Conservation (phyloP, 2,329 filamentous ascomycete genomes). For the Calonectria pseudoreteaudii region DNA sequence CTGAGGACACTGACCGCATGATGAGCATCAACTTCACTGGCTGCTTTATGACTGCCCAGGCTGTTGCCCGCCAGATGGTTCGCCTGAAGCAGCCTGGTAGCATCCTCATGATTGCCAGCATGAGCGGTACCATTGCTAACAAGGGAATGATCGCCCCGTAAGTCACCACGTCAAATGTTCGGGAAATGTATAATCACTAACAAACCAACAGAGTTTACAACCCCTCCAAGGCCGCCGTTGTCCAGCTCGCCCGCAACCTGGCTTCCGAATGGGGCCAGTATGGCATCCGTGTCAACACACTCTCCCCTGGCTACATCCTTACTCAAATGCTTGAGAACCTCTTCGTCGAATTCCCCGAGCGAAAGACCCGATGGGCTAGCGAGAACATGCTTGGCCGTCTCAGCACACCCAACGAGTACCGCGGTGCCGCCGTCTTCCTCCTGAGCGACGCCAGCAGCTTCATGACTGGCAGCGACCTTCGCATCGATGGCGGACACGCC, state of each 20-base stretch:
- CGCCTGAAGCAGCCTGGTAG: slow-evolving; percentile 68
- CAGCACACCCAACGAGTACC: slow-evolving; percentile 76
- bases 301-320: slow-evolving; percentile 84
- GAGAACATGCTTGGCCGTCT: slow-evolving; percentile 86
- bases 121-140: slow-evolving; percentile 77
- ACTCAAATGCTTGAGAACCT: slow-evolving; percentile 87
- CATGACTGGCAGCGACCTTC: slow-evolving; percentile 80
- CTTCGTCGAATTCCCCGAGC: slow-evolving; percentile 80
- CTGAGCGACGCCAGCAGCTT: slow-evolving; percentile 77
- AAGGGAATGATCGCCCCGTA: slow-evolving; percentile 70
- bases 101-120: slow-evolving; percentile 76
- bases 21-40: slow-evolving; percentile 90
- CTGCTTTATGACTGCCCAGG: slow-evolving; percentile 86
- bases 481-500: slow-evolving; percentile 78
- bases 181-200: background rate
- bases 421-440: slow-evolving; percentile 79
- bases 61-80: slow-evolving; percentile 83
- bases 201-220: slow-evolving; percentile 72
- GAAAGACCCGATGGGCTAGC: slow-evolving; percentile 76
- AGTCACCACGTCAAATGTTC: slow-evolving; percentile 42
- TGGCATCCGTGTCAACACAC: slow-evolving; percentile 83
- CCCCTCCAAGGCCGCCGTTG: slow-evolving; percentile 78
- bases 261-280: slow-evolving; percentile 79
- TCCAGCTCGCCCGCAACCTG: slow-evolving; percentile 78
- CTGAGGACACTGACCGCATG: slow-evolving; percentile 81